Conservation (phyloP, 2,329 filamentous ascomycete genomes). For the Diplodia sapinea region DNA sequence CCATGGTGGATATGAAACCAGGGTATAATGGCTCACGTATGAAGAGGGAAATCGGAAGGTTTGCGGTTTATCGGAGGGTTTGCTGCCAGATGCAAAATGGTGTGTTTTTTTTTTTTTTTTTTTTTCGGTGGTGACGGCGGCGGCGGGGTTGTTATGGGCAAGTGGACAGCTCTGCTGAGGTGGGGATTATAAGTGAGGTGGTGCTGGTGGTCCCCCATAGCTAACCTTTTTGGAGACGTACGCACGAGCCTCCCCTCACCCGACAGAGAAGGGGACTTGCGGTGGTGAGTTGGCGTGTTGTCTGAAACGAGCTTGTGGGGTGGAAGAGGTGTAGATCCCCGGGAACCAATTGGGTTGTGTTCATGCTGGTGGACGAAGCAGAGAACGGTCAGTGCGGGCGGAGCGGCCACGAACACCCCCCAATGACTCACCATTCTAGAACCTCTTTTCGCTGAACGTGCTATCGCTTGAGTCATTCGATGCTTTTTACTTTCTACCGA, state of each 20-base stretch:
- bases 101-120: too few relatives aligned
- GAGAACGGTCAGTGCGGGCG: slow-evolving; percentile 12
- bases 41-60: neutral
- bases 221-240: neutral
- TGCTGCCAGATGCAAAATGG: neutral
- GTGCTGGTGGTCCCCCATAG: neutral
- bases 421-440: slow-evolving; percentile 4
- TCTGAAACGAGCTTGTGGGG: slow-evolving; percentile 19
- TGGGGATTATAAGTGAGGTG: neutral
- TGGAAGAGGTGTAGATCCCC: neutral
- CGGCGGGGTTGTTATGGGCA: neutral
- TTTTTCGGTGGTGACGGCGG: neutral
- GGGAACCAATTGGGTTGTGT: slow-evolving; percentile 4
- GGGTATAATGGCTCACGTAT: neutral
- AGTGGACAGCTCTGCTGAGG: neutral
- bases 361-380: neutral
- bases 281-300: slow-evolving; percentile 18
- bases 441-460: neutral
- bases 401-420: neutral
- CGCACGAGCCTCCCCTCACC: slow-evolving; percentile 11
- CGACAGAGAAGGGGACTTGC: slow-evolving; percentile 8
- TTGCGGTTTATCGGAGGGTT: too few relatives aligned
- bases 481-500: neutral
- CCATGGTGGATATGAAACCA: neutral
- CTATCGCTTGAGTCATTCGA: slow-evolving; percentile 2